Percentiles rank a stretch among this genome's conserved stretches.
These are phyloP conservation scores for Lophium mytilinum DNA, from an alignment of 495 filamentous ascomycete genomes.

Conservation along the genomic window DNA sequence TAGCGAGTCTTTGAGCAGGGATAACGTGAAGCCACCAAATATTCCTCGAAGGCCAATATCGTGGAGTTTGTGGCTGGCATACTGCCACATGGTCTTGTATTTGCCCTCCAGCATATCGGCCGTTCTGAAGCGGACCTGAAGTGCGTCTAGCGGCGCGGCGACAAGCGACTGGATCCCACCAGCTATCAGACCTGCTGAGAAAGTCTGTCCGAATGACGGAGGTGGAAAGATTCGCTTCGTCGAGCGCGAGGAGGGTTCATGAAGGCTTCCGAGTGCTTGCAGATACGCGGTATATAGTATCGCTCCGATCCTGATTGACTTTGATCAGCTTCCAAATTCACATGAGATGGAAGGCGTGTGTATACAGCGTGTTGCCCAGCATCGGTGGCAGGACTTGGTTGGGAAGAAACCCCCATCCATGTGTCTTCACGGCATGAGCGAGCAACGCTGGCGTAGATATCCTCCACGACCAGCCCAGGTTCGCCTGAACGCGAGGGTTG, in stretches of 20 bases:
- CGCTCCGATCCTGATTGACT: conserved; percentile 62
- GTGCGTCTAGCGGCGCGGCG: conserved; percentile 81
- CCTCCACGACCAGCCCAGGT: conserved; percentile 57
- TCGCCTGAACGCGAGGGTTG: conserved; percentile 49
- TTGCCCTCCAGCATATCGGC: conserved; percentile 58
- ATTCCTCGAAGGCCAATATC: conserved; percentile 75
- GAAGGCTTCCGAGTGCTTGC: conserved; percentile 62
- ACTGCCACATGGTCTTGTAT: conserved; percentile 77
- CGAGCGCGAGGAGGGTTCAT: conserved; percentile 61
- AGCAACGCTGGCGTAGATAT: conserved; percentile 73
- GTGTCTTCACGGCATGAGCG: conserved; percentile 63
- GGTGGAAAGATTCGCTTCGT: conserved; percentile 69
- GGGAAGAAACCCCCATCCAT: conserved; percentile 83
- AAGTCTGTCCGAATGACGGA: conserved; percentile 54
- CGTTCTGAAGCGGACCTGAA: conserved; percentile 71
- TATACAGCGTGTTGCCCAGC: conserved; percentile 65
- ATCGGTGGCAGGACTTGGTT: conserved; percentile 82
- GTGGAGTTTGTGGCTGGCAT: conserved; percentile 59
- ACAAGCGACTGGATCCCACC: conserved; percentile 71
- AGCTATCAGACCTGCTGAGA: conserved; percentile 68
- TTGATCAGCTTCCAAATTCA: not conserved
- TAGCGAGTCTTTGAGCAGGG: conserved; percentile 70
- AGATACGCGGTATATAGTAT: conserved; percentile 85
- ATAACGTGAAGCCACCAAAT: conserved; percentile 74
- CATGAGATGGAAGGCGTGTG: too few relatives aligned